Conservation (phyloP, 305 asterid species). For the Plantago coronopus region DNA sequence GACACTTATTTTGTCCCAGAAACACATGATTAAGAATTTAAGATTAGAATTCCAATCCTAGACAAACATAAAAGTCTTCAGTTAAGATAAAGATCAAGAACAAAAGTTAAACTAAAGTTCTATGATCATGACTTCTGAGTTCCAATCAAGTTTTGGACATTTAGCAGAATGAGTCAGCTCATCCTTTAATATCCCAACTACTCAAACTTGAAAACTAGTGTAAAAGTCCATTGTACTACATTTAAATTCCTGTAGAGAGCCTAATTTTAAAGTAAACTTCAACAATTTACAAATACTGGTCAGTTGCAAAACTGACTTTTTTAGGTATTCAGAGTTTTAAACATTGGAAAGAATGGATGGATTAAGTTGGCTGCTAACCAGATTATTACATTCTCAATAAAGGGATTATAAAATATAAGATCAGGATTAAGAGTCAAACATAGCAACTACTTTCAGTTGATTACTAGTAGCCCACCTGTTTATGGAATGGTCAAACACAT, state of each 20-base stretch:
- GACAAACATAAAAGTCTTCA: constrained; percentile 11
- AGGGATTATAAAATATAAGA: neutral
- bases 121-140: constrained; percentile 13
- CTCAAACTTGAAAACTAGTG: constrained; percentile 13
- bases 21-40: constrained; percentile 2
- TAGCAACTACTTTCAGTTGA: neutral
- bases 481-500: constrained; percentile 4
- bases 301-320: neutral
- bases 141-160: neutral
- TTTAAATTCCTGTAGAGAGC: neutral
- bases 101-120: constrained; percentile 15
- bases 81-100: neutral
- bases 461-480: neutral
- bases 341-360: no score
- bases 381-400: neutral
- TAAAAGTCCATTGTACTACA: no score
- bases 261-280: neutral
- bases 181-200: constrained; percentile 20
- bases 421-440: neutral
- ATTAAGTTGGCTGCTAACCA: neutral
- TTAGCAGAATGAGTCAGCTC: constrained; percentile 9
- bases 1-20: constrained; percentile 9
- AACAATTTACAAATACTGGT: neutral
- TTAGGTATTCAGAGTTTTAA: no score
- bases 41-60: constrained; percentile 10